phyloP scores from a whole-genome alignment of 2,329 filamentous ascomycete genomes.

The Paradendryphiella salina region DNA sequence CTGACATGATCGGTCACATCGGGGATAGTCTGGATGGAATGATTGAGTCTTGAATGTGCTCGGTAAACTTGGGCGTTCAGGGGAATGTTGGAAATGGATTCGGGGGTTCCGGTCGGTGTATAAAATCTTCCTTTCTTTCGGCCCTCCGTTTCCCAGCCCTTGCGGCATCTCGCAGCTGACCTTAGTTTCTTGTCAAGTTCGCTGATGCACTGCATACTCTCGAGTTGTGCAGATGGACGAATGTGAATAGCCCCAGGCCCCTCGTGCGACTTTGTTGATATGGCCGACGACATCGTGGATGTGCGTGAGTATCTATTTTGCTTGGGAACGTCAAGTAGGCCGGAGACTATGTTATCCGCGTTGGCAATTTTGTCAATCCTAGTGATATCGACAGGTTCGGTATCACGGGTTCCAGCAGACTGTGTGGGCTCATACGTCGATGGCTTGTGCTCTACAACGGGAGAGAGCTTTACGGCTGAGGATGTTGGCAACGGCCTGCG shows the following conservation, averaged over 20 bases:
- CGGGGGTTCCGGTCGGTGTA: constrained; percentile 5
- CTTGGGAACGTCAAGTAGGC: not conserved
- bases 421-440: not conserved
- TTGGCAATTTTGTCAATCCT: not conserved
- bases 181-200: constrained; percentile 1
- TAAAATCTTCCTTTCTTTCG: not conserved
- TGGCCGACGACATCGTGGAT: constrained; percentile 6
- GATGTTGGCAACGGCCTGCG: not conserved
- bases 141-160: not conserved
- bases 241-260: constrained; percentile 11
- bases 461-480: not conserved
- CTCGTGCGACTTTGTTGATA: constrained; percentile 6
- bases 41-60: constrained; percentile 6
- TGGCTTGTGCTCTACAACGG: not conserved
- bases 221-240: constrained; percentile 9
- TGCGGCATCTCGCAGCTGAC: not conserved
- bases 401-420: not conserved
- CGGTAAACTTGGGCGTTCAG: not conserved
- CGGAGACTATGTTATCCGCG: not conserved
- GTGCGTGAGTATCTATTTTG: constrained; percentile 4
- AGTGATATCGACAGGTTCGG: not conserved
- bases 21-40: not conserved
- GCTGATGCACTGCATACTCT: constrained; percentile 15
- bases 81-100: constrained; percentile 6
- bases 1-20: not conserved